Conservation (phyloP, 768 basidiomycete genomes). For the Pleurotus tuber-regium region DNA sequence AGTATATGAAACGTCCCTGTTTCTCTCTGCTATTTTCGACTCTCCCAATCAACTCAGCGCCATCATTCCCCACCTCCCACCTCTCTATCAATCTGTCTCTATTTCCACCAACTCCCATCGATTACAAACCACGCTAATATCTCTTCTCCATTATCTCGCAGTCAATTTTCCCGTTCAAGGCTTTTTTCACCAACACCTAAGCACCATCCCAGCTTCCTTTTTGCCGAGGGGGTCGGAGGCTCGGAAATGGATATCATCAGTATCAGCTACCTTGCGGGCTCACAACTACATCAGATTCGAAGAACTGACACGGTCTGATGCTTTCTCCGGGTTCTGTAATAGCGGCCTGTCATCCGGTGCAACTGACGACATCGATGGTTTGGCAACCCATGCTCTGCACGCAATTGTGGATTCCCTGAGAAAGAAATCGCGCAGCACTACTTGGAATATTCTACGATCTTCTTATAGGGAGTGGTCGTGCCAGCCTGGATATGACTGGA, state of each 20-base stretch:
- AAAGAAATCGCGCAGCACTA: constrained; percentile 45
- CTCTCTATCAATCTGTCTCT: constrained; percentile 36
- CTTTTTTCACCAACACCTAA: constrained; percentile 45
- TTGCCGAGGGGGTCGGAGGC: constrained; percentile 34
- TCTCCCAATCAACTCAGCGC: constrained; percentile 60
- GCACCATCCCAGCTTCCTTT: constrained; percentile 36
- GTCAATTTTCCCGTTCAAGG: constrained; percentile 64
- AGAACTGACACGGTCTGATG: constrained; percentile 32
- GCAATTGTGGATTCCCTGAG: constrained; percentile 46
- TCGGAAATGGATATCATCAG: constrained; percentile 47
- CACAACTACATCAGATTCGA: constrained; percentile 56
- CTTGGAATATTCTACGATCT: constrained; percentile 59
- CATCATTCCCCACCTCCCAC: constrained; percentile 58
- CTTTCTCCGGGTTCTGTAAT: constrained; percentile 19
- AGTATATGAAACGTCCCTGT: constrained; percentile 78
- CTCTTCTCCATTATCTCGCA: constrained; percentile 58
- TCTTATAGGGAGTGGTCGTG: constrained; percentile 63
- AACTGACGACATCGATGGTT: constrained; percentile 15
- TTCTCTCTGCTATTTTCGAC: constrained; percentile 60
- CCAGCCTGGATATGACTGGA: constrained; percentile 33
- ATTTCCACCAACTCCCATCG: constrained; percentile 21
- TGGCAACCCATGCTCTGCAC: constrained; percentile 41
- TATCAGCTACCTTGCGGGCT: constrained; percentile 51
- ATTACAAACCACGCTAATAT: constrained; percentile 38
- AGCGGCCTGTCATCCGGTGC: constrained; percentile 7